Percentiles rank a stretch among this genome's conserved stretches.
Conservation (phyloP, 2,329 filamentous ascomycete species). For the Juglanconis sp. region DNA sequence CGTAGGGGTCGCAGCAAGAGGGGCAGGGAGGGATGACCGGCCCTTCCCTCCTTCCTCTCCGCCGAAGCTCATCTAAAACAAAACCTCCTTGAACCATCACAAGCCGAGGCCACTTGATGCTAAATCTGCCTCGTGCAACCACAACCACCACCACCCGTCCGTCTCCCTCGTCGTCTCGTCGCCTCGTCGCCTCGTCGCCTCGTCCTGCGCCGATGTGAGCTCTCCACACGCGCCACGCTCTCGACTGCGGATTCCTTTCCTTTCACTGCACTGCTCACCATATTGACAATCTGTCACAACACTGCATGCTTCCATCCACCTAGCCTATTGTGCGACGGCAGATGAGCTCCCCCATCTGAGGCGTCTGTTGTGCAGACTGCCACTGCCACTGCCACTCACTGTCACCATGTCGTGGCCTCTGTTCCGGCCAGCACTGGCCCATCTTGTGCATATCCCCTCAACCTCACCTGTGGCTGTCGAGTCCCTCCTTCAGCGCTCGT, state of each 20-base stretch:
- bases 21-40: conserved; percentile 7
- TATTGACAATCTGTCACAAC: background rate
- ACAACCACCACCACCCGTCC: background rate
- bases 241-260: background rate
- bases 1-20: background rate
- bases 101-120: background rate
- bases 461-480: conserved; percentile 15
- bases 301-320: background rate
- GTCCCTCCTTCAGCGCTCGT: conserved; percentile 16
- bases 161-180: background rate
- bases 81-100: background rate
- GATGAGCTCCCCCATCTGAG: conserved; percentile 9
- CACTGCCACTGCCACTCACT: background rate
- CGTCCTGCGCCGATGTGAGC: conserved; percentile 1
- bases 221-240: background rate
- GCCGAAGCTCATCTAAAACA: background rate
- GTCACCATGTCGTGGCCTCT: conserved; percentile 21
- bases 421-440: conserved; percentile 22
- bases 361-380: conserved; percentile 12
- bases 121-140: background rate
- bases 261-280: too few relatives aligned
- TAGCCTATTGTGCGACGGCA: background rate
- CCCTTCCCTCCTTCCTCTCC: conserved; percentile 13
- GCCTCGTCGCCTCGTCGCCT: background rate
- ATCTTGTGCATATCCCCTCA: conserved; percentile 2